Base-by-base conservation (phyloP, 495 filamentous ascomycete genomes). In the Talaromyces thailandensis region DNA sequence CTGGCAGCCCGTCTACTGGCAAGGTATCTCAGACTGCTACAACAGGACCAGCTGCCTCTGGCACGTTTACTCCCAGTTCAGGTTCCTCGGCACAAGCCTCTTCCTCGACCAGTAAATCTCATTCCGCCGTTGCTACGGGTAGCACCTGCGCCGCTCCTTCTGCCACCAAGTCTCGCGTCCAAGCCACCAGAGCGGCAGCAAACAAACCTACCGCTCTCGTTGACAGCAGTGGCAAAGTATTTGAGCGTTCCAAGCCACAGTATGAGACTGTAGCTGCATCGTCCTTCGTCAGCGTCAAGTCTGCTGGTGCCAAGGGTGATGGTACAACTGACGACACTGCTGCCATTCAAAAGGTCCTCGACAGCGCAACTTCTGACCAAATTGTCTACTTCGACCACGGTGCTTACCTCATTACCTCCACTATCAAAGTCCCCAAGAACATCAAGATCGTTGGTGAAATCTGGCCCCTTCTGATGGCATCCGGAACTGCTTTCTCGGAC, bases 401-500 rank as follows among this genome's bases (percentile, higher is more conserved):
- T 75, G 84, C 90, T 69, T 98, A 96, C 74, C 74, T 96, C 21
- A 79, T 98, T 68, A 89, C 89, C 52, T 81, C 86, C 59, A 97
- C 93, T 2, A 75, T 98, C 73, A 86, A 88, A 70, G 81, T 98
- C 4, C 93, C 93, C 53, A 84, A 84, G 69, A 82, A 88, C 71
- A 85, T 90, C 71, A 72, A 71, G 50, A 93, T 98, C 69, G 87
- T 88, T n/a, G 93, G 93, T 68, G 93, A 98, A 71, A 85, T 92
- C 66, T 94, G 88, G 88, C 86, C 93, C 21, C 74, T 96, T 43
- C 90, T 98, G 63, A 89, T 98, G 83, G 92, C 90, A 7, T 82
- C 86, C 29, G 91, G 91, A 52, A 69, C 71, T 29, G 81, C 81
- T 26, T 98, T 95, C 76, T 74, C 83, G 58, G 84, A 94, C 69